Base-by-base conservation (phyloP, 345 rosid genomes). In the Turritis glabra region DNA sequence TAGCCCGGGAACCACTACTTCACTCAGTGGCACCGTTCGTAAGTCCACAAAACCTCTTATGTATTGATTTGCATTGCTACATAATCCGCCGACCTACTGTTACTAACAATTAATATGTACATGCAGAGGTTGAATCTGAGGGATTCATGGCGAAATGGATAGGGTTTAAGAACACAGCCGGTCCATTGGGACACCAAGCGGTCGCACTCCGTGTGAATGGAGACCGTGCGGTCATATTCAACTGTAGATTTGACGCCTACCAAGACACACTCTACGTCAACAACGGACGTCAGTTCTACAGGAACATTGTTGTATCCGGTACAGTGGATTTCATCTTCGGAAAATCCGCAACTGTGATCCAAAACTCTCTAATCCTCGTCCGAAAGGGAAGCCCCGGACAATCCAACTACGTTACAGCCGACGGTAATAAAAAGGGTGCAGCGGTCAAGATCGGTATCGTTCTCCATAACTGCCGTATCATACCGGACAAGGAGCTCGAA, bases 321-420 rank as follows among this genome's bases (percentile, higher is more conserved):
- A 92, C 92, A 0, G 75, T 88, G 3, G 93, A 92, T 75, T 92
- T 89, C 92, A 84, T 89, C 84, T 89, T 92, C 40, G 96, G 96
- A 1, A 85, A 85, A 51, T 84, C 88, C 3, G 54, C 82, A 0
- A 73, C 84, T 7, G 64, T 88, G 56, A 84, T 89, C 77, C 96
- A 92, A 52, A 88, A 84, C 87, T 91, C 90, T 9, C 51, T 72
- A n/a, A 74, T 92, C 82, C 82, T 88, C 7, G 72, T 71, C 68
- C 73, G 88, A 14, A 85, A 71, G 65, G 85, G 86, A 0, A 75
- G 10, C 4, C 72, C 75, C 0, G 77, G 71, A 53, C 91, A 86
- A 30, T 15, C 50, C 61, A 90, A 89, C 85, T 79, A 82, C 17
- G 84, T 93, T 22, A 87, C 93, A 2, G 93, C 93, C 2, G 86